A percentile compares a stretch with the other conserved stretches of the same genome.
Evolutionary conservation across 2,329 filamentous ascomycete species (phyloP).

Genomic region (Elsinoe fawcettii): DNA sequence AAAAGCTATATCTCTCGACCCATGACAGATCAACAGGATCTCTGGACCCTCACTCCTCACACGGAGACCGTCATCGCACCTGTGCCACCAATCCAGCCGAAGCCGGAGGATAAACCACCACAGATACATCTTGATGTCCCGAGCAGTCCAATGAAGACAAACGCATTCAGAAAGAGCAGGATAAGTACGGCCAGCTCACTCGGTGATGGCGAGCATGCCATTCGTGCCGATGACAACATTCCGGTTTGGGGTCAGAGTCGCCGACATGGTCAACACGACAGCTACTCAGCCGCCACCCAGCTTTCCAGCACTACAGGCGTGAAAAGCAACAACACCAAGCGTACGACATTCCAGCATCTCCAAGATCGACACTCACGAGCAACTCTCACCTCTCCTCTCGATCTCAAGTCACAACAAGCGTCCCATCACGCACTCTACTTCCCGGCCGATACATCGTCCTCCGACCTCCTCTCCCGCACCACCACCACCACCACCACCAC

Average conservation of each 20-base stretch:
- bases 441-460: constrained; percentile 35
- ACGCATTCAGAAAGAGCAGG: constrained; percentile 25
- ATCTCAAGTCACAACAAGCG: constrained; percentile 28
- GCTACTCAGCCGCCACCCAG: constrained; percentile 36
- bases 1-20: constrained; percentile 37
- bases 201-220: constrained; percentile 32
- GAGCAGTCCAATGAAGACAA: constrained; percentile 21
- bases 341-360: constrained; percentile 24
- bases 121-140: constrained; percentile 32
- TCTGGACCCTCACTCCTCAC: constrained; percentile 21
- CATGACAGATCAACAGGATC: constrained; percentile 29
- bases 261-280: constrained; percentile 35
- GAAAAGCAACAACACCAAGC: constrained; percentile 23
- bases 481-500: constrained; percentile 26
- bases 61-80: constrained; percentile 15
- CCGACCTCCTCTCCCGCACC: constrained; percentile 31
- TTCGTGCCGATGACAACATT: constrained; percentile 33
- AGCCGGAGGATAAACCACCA: constrained; percentile 30
- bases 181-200: constrained; percentile 34
- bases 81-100: constrained; percentile 3
- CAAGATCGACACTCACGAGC: constrained; percentile 23
- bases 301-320: constrained; percentile 27
- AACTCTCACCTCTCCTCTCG: constrained; percentile 23
- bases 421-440: constrained; percentile 26
- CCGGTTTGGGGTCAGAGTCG: constrained; percentile 31